Base-by-base conservation (phyloP, 2,329 filamentous ascomycete species). In the Cylindrodendrum hubeiense region DNA sequence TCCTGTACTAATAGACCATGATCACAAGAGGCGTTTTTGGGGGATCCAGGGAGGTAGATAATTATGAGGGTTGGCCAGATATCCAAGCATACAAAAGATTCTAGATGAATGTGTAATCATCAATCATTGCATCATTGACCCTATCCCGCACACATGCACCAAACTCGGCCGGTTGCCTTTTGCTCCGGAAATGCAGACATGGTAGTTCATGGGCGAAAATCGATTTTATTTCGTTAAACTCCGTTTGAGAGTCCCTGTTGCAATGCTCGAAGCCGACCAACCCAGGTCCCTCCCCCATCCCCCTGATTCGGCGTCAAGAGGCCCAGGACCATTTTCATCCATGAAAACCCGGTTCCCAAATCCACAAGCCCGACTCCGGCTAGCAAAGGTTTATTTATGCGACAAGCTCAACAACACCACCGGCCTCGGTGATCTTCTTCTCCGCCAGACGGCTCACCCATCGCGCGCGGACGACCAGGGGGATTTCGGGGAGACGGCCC, bases 361-460 rank as follows among this genome's bases (percentile, higher is more conserved):
- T 75, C 76, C 73, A 75, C 72, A 75, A 72, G 70, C 71, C 75
- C 73, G 73, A 76, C 75, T 76, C 76, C 75, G 59, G 64, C 64
- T 51, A 69, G 66, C 67, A 56, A 61, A 60, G 44, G 61, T 63
- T 69, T 70, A 74, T 78, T 81, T 84, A 98, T 86, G 94, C 95
- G 80, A 98, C 93, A 83, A 98, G 89, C 90, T 98, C 94, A 79
- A 97, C 88, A 80, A 97, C 93, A 85, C 95, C 95, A 84, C 96
- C 96, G 79, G 95, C 95, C 85, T 96, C 94, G 83, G 93, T 97
- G 86, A 99, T 98, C 93, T 99, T 99, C 87, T 93, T 89, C 92
- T 99, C 96, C 76, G 96, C 96, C 83, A 97, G 91, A 83, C 93
- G 92, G 89, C 91, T 94, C 85, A 99, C 93, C 88, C 94, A 98